Evolutionary conservation across 176 grass and related monocot genomes (phyloP), one percentile per base, ranked within the genome.

Genomic region (Elymus sibiricus): DNA sequence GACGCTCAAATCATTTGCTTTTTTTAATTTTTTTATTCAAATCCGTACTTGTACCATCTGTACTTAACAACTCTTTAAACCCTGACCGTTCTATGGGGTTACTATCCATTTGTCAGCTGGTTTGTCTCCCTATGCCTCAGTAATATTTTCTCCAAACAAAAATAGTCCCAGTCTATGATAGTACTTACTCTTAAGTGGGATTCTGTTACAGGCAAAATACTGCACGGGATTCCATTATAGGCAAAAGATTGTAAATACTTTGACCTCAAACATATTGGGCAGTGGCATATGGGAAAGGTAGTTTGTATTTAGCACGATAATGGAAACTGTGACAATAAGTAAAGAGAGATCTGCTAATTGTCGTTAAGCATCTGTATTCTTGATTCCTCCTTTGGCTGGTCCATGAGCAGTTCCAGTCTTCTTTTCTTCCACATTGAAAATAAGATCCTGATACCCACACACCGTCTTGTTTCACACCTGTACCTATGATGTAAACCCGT

Each of bases 61-160:
- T 40, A 25, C n/a, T 27, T 7, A 46, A 56, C 29, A 79, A 53
- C 3, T 67, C 7, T 12, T 35, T 35, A 28, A 74, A 56, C 37
- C 28, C 60, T 84, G 31, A 65, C 56, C 22, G 1, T 82, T 80
- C 64, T 31, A 68, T 39, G 29, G 59, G 7, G 66, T 9, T 72
- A 38, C 10, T 79, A 26, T 58, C 37, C 49, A 31, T 80, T 83
- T 1, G 9, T 63, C 59, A 53, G 21, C 29, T 90, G 2, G 27
- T 15, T 73, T 87, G 24, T 6, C 31, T 56, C 39, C 72, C 38
- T 78, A 31, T 63, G 22, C 37, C 46, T 26, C 16, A 67, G 34
- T 31, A 82, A 9, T 46, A 72, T 76, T 66, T 80, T 21, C 37
- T 91, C 16, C 22, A 72, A 63, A 53, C 34, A 62, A 19, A 81